Evolutionary conservation across 441 rosid species (phyloP).

Genomic region (Populus tomentosa): DNA sequence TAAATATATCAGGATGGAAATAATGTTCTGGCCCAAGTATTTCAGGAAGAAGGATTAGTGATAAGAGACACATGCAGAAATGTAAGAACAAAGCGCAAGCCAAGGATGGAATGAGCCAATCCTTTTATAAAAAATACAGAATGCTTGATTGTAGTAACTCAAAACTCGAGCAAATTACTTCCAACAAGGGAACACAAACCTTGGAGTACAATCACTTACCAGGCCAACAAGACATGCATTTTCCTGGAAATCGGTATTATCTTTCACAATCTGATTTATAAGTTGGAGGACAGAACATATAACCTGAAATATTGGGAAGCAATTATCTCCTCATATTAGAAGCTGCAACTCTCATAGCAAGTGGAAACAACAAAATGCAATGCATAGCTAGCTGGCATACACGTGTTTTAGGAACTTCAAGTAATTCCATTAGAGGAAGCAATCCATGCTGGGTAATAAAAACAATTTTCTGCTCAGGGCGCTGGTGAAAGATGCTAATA

Average conservation of each 20-base stretch:
- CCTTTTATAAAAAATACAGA: neutral
- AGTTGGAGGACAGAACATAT: slow-evolving; percentile 87
- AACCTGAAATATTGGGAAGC: slow-evolving; percentile 49
- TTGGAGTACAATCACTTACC: slow-evolving; percentile 42
- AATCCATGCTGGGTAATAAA: slow-evolving; percentile 90
- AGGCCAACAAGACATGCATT: slow-evolving; percentile 98
- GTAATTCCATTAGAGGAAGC: slow-evolving; percentile 88
- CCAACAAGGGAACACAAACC: slow-evolving; percentile 1
- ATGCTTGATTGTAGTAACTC: neutral
- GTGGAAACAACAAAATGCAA: slow-evolving; percentile 7
- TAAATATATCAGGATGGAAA: slow-evolving; percentile 6
- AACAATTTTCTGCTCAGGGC: slow-evolving; percentile 82
- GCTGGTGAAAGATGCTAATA: slow-evolving; percentile 74
- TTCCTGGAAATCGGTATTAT: slow-evolving; percentile 86
- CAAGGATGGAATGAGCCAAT: neutral
- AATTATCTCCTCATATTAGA: slow-evolving; percentile 14
- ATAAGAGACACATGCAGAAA: neutral
- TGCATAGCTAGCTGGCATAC: slow-evolving; percentile 41
- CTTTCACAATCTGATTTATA: slow-evolving; percentile 78
- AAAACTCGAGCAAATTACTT: neutral
- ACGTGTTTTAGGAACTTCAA: slow-evolving; percentile 74
- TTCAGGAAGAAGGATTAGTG: neutral
- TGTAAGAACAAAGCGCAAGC: neutral
- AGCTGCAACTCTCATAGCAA: slow-evolving; percentile 10
- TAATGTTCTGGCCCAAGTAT: neutral